These are phyloP conservation scores for Pichia deserticola DNA, from an alignment of 805 yeast species.

Conservation along the genomic window DNA sequence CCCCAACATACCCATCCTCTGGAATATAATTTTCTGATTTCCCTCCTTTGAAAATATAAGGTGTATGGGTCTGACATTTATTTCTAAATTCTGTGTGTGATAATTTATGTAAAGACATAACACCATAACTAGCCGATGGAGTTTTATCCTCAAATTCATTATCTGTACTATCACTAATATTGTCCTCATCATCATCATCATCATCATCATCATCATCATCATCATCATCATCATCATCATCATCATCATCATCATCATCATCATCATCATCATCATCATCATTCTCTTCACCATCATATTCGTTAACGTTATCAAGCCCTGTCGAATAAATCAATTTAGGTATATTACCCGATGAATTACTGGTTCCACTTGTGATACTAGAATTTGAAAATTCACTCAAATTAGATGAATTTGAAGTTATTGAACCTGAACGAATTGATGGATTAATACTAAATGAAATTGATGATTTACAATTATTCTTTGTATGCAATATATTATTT, in stretches of 20 bases:
- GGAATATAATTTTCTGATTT: background rate
- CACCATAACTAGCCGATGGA: slow-evolving; percentile 1
- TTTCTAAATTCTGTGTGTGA: slow-evolving; percentile 4
- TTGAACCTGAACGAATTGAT: slow-evolving; percentile 19
- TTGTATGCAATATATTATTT: slow-evolving; percentile 11
- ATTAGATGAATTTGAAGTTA: slow-evolving; percentile 14
- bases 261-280: slow-evolving; percentile 8
- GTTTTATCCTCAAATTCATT: slow-evolving; percentile 14
- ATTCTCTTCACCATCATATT: slow-evolving; percentile 9
- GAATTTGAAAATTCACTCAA: slow-evolving; percentile 1
- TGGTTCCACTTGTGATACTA: slow-evolving; percentile 2
- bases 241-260: background rate
- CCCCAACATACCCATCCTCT: background rate
- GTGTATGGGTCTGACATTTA: slow-evolving; percentile 13
- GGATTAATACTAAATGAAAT: slow-evolving; percentile 20
- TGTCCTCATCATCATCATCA: background rate
- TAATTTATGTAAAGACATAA: background rate
- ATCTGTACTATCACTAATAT: slow-evolving; percentile 7
- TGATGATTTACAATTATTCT: slow-evolving; percentile 22
- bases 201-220: slow-evolving; percentile 2
- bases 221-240: slow-evolving; percentile 7
- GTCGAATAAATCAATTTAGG: background rate
- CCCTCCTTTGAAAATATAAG: slow-evolving; percentile 9
- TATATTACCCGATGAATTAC: background rate
- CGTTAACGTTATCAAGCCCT: slow-evolving; percentile 6